Conservation (phyloP, 148 eudicot species). For the Camellia japonica region DNA sequence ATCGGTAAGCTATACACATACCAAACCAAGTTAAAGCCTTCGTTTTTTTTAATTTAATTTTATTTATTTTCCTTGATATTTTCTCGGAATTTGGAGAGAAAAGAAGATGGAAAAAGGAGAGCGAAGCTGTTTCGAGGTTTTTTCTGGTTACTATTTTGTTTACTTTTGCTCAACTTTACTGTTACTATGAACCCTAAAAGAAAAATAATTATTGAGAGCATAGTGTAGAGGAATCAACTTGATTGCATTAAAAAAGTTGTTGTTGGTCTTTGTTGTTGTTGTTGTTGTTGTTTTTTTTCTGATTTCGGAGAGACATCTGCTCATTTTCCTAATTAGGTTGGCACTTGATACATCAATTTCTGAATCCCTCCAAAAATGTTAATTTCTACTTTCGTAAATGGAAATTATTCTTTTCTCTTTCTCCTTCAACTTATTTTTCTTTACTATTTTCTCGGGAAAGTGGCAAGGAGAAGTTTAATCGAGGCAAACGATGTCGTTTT, state of each 20-base stretch:
- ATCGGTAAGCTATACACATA: slow-evolving; percentile 11
- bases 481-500: slow-evolving; percentile 4
- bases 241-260: slow-evolving; percentile 8
- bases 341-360: not conserved
- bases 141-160: not conserved
- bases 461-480: not conserved
- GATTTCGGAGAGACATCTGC: slow-evolving; percentile 7
- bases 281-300: not conserved
- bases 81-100: slow-evolving; percentile 10
- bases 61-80: not conserved
- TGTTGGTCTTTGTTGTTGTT: not conserved
- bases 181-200: not conserved
- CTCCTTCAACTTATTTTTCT: not conserved
- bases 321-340: not conserved
- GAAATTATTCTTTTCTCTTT: slow-evolving; percentile 6
- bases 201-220: not conserved
- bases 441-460: not conserved
- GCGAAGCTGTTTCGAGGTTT: not conserved
- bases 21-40: not conserved
- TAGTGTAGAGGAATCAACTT: not conserved
- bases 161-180: not conserved
- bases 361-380: not conserved
- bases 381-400: slow-evolving; percentile 14
- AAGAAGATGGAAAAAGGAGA: not conserved
- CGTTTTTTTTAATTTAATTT: not conserved